phyloP scores from a whole-genome alignment of 179 eudicot species.

The Monotropa hypopitys region DNA sequence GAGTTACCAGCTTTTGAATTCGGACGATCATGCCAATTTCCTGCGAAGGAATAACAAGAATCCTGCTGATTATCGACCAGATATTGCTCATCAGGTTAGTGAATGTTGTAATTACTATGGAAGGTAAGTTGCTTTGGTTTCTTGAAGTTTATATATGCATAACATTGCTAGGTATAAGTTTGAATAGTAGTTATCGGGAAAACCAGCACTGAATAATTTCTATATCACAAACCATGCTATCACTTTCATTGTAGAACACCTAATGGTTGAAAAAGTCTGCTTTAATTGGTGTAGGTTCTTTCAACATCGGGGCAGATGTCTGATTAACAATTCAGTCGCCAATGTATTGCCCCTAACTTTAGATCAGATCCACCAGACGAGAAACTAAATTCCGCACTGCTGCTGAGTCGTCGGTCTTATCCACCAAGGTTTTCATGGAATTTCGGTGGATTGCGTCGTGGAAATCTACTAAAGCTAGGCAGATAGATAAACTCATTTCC shows the following conservation, averaged over 20 bases:
- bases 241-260: background rate
- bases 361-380: too few relatives aligned
- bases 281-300: background rate
- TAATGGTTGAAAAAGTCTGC: background rate
- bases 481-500: too few relatives aligned
- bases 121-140: background rate
- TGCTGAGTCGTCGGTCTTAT: too few relatives aligned
- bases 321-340: too few relatives aligned
- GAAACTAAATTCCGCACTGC: too few relatives aligned
- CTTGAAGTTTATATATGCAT: background rate
- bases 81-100: conserved; percentile 81
- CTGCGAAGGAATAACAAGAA: conserved; percentile 50
- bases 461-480: too few relatives aligned
- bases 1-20: conserved; percentile 67
- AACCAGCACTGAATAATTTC: background rate
- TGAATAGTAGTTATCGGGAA: background rate
- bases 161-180: background rate
- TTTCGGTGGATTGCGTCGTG: too few relatives aligned
- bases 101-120: background rate
- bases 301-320: too few relatives aligned
- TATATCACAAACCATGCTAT: background rate
- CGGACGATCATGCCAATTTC: conserved; percentile 75
- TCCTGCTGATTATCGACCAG: conserved; percentile 82
- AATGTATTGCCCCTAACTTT: too few relatives aligned
- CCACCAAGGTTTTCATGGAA: too few relatives aligned